phyloP scores from a whole-genome alignment of 1,139 yeast genomes.

The Blastobotrys elegans region DNA sequence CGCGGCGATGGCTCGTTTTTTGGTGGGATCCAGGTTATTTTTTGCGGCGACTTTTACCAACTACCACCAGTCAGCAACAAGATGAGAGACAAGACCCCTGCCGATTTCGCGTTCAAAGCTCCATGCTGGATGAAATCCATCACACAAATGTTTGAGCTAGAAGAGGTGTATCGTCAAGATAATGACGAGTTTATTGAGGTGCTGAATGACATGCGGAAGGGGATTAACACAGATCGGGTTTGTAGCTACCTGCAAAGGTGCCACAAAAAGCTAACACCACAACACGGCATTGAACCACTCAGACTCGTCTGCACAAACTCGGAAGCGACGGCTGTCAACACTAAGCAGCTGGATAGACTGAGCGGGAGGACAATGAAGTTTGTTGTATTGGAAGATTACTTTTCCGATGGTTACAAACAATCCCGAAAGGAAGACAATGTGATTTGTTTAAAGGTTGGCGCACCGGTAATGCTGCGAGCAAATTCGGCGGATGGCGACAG shows the following conservation, averaged over 20 bases:
- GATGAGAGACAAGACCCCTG: constrained; percentile 11
- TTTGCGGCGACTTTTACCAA: constrained; percentile 84
- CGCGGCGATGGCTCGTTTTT: constrained; percentile 37
- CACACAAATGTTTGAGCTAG: constrained; percentile 45
- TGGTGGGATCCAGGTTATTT: constrained; percentile 76
- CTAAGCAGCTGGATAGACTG: constrained; percentile 45
- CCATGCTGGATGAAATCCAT: constrained; percentile 64
- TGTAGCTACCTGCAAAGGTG: constrained; percentile 40
- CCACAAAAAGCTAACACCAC: constrained; percentile 40
- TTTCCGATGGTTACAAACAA: not conserved
- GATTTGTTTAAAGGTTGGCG: constrained; percentile 55
- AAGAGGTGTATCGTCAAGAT: constrained; percentile 84
- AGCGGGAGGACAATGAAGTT: constrained; percentile 36
- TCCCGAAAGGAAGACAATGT: too few relatives aligned
- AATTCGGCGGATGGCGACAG: constrained; percentile 39
- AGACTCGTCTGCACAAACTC: constrained; percentile 69
- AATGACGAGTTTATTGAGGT: constrained; percentile 73
- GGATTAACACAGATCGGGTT: constrained; percentile 47
- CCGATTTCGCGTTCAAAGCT: constrained; percentile 70
- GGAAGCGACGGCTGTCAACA: constrained; percentile 71
- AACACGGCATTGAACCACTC: constrained; percentile 76
- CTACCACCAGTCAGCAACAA: constrained; percentile 72
- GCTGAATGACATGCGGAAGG: constrained; percentile 69
- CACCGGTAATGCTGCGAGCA: constrained; percentile 54
- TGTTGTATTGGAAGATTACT: not conserved